These are phyloP conservation scores for Sugiyamaella sp. DNA, from an alignment of 1,139 yeast genomes.

Conservation along the genomic window DNA sequence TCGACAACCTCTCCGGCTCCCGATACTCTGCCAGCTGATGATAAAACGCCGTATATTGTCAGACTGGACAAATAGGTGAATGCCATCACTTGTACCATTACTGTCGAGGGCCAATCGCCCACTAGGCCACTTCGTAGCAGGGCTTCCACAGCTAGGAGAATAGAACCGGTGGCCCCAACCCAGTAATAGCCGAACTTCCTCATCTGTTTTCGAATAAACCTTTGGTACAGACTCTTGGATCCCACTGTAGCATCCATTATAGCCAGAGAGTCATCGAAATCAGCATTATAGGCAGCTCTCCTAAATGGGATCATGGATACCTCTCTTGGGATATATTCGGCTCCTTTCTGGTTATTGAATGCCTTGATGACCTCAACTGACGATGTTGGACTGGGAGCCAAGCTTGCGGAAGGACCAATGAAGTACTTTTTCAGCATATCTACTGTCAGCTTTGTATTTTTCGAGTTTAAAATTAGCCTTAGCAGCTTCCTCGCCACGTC, in stretches of 20 bases:
- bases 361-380: slow-evolving; percentile 31
- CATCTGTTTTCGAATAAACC: slow-evolving; percentile 33
- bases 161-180: slow-evolving; percentile 43
- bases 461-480: slow-evolving; percentile 27
- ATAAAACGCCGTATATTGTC: slow-evolving; percentile 55
- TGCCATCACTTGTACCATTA: slow-evolving; percentile 58
- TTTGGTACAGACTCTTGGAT: slow-evolving; percentile 47
- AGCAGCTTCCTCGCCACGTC: slow-evolving; percentile 30
- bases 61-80: slow-evolving; percentile 65
- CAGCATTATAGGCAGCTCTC: slow-evolving; percentile 59
- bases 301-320: slow-evolving; percentile 66
- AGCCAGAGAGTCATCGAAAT: slow-evolving; percentile 58
- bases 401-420: slow-evolving; percentile 24
- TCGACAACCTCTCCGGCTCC: slow-evolving; percentile 61
- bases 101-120: slow-evolving; percentile 44
- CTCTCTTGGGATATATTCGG: slow-evolving; percentile 45
- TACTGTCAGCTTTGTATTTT: slow-evolving; percentile 24
- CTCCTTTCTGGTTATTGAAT: slow-evolving; percentile 29
- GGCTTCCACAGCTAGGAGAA: slow-evolving; percentile 39
- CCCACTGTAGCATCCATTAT: slow-evolving; percentile 67
- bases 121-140: slow-evolving; percentile 45
- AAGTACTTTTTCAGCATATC: slow-evolving; percentile 33
- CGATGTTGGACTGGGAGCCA: slow-evolving; percentile 34
- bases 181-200: slow-evolving; percentile 37
- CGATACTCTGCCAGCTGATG: slow-evolving; percentile 58